phyloP scores from a whole-genome alignment of 2,329 filamentous ascomycete species.

The Parafenestella ontariensis region DNA sequence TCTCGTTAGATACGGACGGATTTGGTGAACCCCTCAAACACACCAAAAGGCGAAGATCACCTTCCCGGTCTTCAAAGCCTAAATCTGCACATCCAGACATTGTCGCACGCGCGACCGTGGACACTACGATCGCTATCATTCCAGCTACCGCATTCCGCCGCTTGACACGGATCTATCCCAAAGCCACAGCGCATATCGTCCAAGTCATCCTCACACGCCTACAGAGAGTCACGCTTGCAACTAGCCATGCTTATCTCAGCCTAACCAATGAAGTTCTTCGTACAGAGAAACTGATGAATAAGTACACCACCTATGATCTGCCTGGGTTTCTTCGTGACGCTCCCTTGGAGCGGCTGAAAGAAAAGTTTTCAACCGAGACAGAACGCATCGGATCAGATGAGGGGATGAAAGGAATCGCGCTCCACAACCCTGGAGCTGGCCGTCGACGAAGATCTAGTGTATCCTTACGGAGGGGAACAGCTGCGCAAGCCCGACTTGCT shows the following conservation, averaged over 20 bases:
- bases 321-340: conserved; percentile 89
- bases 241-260: conserved; percentile 92
- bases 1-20: conserved; percentile 68
- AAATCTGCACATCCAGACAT: conserved; percentile 95
- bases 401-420: conserved; percentile 87
- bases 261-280: conserved; percentile 89
- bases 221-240: conserved; percentile 91
- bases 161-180: conserved; percentile 91
- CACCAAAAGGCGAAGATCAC: conserved; percentile 25
- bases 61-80: conserved; percentile 50
- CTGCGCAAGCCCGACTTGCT: conserved; percentile 69
- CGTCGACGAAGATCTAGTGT: conserved; percentile 75
- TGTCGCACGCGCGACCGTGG: conserved; percentile 91
- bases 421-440: conserved; percentile 78
- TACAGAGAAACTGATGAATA: conserved; percentile 92
- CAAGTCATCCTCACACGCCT: conserved; percentile 95
- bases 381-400: conserved; percentile 84
- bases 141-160: conserved; percentile 94
- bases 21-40: conserved; percentile 28
- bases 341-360: conserved; percentile 83
- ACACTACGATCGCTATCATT: conserved; percentile 98
- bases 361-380: conserved; percentile 87
- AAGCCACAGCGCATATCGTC: conserved; percentile 95
- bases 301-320: conserved; percentile 88
- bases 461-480: conserved; percentile 76